Base-by-base conservation (phyloP, 805 yeast species). In the Priceomyces castillae region DNA sequence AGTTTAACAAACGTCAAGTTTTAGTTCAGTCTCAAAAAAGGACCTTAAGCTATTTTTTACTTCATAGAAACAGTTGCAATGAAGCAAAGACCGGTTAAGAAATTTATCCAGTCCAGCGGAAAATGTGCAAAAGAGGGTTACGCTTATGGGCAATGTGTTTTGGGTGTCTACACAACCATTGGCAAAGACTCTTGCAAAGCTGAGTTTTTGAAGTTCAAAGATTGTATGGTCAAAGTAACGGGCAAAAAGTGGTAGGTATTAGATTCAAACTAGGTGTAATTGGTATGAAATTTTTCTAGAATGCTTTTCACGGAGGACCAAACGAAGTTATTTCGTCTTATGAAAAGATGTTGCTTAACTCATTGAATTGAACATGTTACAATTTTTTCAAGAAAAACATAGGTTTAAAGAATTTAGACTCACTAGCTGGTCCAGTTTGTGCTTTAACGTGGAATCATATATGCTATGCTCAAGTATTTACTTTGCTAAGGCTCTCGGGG, bases 71-170 rank as follows among this genome's bases (percentile, higher is more conserved):
- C 20, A 33, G 20, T 16, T 18, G 31, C 31, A 28, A 28, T 28
- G 31, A 37, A 37, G 12, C 30, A 57, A 5, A 67, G 77, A 52
- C 80, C 79, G 1, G 73, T 72, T 2, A 65, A 63, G 51, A 66
- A 57, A 56, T 61, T 75, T 34, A 55, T 75, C 49, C 56, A 54
- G 22, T 65, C 75, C 7, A 51, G 71, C 11, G 67, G 65, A 22
- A 59, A 62, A 46, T 75, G 80, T 50, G 59, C 76, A 2, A 49
- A 52, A 10, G 67, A 71, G 48, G 79, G 78, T 2, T 44, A 61
- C 39, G 71, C 67, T 0, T 81, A 81, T 51, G 86, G 84, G 6
- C 69, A 76, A 49, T 81, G 86, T 51, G 66, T 81, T 17, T 58
- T 80, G 34, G 59, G 61, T 34, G 66, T 71, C 39, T 80, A 80